phyloP scores from a whole-genome alignment of 805 yeast species.

The Monosporozyma yasuniensis region DNA sequence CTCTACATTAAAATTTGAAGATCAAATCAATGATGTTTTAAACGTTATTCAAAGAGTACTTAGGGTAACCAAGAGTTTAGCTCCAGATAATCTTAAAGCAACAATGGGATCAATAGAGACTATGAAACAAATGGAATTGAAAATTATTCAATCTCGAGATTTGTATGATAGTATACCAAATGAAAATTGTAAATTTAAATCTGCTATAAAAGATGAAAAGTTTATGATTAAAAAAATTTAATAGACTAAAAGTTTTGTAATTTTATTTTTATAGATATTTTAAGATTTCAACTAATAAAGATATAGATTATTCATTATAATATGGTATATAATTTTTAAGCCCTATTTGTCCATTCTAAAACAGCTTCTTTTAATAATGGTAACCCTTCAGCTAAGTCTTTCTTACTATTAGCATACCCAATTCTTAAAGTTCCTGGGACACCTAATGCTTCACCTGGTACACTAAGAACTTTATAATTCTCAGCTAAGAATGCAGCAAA shows the following conservation, averaged over 20 bases:
- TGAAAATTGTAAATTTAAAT: neutral
- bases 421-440: slow-evolving; percentile 37
- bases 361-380: slow-evolving; percentile 15
- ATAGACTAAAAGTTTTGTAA: too few species aligned
- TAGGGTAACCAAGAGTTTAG: slow-evolving; percentile 15
- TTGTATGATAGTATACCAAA: slow-evolving; percentile 12
- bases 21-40: slow-evolving; percentile 26
- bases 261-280: slow-evolving; percentile 1
- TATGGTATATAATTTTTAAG: too few species aligned
- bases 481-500: slow-evolving; percentile 33
- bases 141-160: slow-evolving; percentile 53
- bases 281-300: too few species aligned
- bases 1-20: slow-evolving; percentile 9
- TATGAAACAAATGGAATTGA: slow-evolving; percentile 67
- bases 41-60: slow-evolving; percentile 28
- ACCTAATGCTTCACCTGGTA: slow-evolving; percentile 43
- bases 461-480: slow-evolving; percentile 31
- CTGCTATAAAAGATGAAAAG: slow-evolving; percentile 2
- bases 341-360: neutral
- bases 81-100: slow-evolving; percentile 29
- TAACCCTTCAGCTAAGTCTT: slow-evolving; percentile 32
- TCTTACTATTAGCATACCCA: slow-evolving; percentile 39
- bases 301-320: too few species aligned
- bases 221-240: slow-evolving; percentile 8
- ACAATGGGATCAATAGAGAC: slow-evolving; percentile 44